phyloP scores from a whole-genome alignment of 192 early-diverging fungal species.

The Umbelopsis ramanniana region DNA sequence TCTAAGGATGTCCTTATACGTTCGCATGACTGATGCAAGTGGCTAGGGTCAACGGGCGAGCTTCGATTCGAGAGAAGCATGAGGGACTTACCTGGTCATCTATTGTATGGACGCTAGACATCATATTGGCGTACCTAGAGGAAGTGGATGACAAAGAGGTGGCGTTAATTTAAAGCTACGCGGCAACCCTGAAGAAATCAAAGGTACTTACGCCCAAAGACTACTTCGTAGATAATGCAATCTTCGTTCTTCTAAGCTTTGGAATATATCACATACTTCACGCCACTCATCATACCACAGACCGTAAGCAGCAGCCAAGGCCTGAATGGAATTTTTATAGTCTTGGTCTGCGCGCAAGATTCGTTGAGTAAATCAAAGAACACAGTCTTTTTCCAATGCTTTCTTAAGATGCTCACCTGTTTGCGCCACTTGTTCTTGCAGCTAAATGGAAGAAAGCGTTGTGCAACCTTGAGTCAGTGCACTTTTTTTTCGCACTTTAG shows the following conservation, averaged over 20 bases:
- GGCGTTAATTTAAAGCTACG: neutral
- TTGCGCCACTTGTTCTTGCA: constrained; percentile 9
- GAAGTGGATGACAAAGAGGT: neutral
- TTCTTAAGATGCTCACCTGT: neutral
- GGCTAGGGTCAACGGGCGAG: neutral
- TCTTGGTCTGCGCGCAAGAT: constrained; percentile 44
- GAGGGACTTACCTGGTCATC: constrained; percentile 64
- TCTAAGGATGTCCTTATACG: constrained; percentile 71
- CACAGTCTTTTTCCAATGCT: too few species aligned
- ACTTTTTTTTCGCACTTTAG: neutral
- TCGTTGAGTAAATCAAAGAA: too few species aligned
- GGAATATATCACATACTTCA: constrained; percentile 52
- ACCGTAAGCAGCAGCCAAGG: constrained; percentile 39
- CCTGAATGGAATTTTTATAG: constrained; percentile 48
- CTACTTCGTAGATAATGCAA: constrained; percentile 65
- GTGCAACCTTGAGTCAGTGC: constrained; percentile 13
- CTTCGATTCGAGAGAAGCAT: neutral
- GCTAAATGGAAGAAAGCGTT: constrained; percentile 21
- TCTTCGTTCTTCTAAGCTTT: constrained; percentile 71
- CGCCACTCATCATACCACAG: constrained; percentile 60
- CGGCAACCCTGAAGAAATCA: neutral
- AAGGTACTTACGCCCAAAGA: constrained; percentile 66
- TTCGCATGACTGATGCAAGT: constrained; percentile 59
- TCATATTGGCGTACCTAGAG: constrained; percentile 62
- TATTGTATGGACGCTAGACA: constrained; percentile 64